Evolutionary conservation across 2,329 filamentous ascomycete species (phyloP), one percentile per base, ranked within the genome.

Genomic region (Cercospora brassicicola): DNA sequence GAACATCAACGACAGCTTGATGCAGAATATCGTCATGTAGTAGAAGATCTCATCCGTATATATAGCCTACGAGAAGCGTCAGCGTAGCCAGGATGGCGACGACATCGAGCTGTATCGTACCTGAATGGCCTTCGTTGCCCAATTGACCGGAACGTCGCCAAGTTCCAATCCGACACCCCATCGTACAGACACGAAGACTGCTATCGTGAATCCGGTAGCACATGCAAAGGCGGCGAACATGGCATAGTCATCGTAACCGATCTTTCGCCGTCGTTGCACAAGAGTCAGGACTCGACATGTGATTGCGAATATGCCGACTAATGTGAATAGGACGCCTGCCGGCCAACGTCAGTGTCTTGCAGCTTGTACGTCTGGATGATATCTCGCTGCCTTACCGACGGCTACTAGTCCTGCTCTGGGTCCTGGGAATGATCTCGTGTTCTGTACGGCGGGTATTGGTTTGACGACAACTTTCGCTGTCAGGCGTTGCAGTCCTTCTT

Each of bases 1-100:
- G 65, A 79, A 72, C 7, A 81, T 75, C 7, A 81, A 74, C 0
- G 79, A 79, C 51, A 81, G 74, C 71, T 81, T 81, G 67, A 81
- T 75, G 56, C 76, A 77, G 76, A 79, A 80, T 64, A 81, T 80
- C 63, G 78, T 79, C 53, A 73, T 66, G 67, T 80, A 79, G 71
- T 82, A 82, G 70, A 80, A 80, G 20, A 77, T 67, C 70, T 77
- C 73, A 73, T 73, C 68, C 4, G 68, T 68, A 51, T 75, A 73
- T 48, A 76, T 69, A 10, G 73, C 68, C 74, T 75, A 62, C 23
- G 8, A 28, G 23, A 15, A 23, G 15, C 4, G 26, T 64, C 53
- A 67, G 60, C 15, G 31, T 6, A 39, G 18, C 13, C 26, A 42
- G 31, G 26, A 11, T 4, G 9, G 42, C 42, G 2, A 30, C 45